Evolutionary conservation across 352 stramenopile genomes (phyloP).

Genomic region (Peronosclerospora sorghi): DNA sequence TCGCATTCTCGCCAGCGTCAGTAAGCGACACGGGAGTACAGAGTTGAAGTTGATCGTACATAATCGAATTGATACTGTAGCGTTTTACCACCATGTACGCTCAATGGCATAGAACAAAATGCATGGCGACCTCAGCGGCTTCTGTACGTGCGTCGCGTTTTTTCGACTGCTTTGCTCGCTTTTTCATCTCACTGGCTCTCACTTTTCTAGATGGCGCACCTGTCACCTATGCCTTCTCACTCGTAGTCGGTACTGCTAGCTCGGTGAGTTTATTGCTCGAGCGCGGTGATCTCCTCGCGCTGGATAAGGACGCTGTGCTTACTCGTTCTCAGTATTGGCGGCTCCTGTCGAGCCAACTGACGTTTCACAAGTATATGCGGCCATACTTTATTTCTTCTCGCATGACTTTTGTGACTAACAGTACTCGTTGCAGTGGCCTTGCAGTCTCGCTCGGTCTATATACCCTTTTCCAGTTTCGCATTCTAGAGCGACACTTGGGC

Average conservation of each 20-base stretch:
- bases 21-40: conserved; percentile 55
- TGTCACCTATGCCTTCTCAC: conserved; percentile 66
- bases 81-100: conserved; percentile 10
- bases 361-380: conserved; percentile 57
- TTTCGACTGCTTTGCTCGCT: neutral
- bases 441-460: conserved; percentile 74
- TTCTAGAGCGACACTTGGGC: conserved; percentile 74
- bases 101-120: conserved; percentile 18
- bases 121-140: conserved; percentile 68
- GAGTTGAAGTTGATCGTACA: no score
- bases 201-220: conserved; percentile 50
- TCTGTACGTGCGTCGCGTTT: conserved; percentile 40
- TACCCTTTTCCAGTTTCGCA: conserved; percentile 76
- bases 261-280: conserved; percentile 56
- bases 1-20: conserved; percentile 45
- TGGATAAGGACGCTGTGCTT: conserved; percentile 50
- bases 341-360: conserved; percentile 53
- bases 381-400: conserved; percentile 2
- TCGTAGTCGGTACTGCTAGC: conserved; percentile 54
- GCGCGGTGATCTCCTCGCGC: conserved; percentile 31
- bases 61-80: conserved; percentile 9
- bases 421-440: conserved; percentile 36
- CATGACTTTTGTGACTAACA: conserved; percentile 5
- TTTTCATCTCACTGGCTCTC: neutral
- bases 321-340: conserved; percentile 57